Percentiles rank a stretch among this genome's conserved stretches.
phyloP scores from a whole-genome alignment of 257 asterid species.

The Solanum corneliomulleri region DNA sequence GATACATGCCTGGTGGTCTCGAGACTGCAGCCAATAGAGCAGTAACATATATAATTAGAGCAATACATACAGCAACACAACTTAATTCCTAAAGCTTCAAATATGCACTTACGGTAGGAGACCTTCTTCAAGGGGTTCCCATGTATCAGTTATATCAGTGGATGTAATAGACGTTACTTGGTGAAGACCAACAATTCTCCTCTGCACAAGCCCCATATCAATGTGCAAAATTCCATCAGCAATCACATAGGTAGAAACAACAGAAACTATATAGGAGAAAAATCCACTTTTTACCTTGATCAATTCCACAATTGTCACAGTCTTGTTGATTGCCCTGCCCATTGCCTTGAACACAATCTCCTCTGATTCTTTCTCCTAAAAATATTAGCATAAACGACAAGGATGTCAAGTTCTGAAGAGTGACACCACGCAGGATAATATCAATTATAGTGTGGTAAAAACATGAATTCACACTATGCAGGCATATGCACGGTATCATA shows the following conservation, averaged over 20 bases:
- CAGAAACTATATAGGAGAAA: background rate
- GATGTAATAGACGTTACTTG: constrained; percentile 76
- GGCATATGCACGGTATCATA: background rate
- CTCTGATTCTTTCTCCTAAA: constrained; percentile 54
- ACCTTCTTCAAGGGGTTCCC: constrained; percentile 99
- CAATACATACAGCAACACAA: background rate
- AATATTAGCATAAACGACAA: background rate
- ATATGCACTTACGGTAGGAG: constrained; percentile 64
- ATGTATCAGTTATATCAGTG: constrained; percentile 85
- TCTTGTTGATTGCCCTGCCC: constrained; percentile 73
- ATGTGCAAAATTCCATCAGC: constrained; percentile 8
- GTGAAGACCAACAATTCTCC: constrained; percentile 97
- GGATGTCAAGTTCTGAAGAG: background rate
- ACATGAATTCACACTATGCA: background rate
- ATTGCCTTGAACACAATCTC: constrained; percentile 60
- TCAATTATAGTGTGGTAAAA: background rate
- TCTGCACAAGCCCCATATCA: constrained; percentile 19
- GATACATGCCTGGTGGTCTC: constrained; percentile 94
- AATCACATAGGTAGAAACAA: background rate
- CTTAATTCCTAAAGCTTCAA: background rate
- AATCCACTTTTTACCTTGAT: constrained; percentile 29
- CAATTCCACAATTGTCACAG: constrained; percentile 56
- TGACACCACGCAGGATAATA: background rate
- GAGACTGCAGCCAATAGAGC: constrained; percentile 33
- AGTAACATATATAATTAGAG: background rate